Evolutionary conservation across 1,139 yeast species (phyloP), one percentile per base, ranked within the genome.

Genomic region (Nakaseomyces nivariensis): DNA sequence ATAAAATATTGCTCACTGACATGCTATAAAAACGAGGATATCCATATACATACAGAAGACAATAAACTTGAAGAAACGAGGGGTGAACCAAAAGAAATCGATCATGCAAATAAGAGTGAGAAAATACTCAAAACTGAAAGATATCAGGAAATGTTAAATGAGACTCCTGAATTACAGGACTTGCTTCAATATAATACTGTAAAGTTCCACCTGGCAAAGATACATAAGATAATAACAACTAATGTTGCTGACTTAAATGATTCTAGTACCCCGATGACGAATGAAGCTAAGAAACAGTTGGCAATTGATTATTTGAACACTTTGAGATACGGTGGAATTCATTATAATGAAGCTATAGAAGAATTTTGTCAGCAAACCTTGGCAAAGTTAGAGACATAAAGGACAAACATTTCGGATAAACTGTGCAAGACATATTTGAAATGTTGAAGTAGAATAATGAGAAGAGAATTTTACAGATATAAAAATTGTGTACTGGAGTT

Each of bases 21-120:
- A 1, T 83, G 90, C 56, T 83, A 75, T 62, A 82, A 82, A 47
- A 53, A 62, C 67, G 71, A 25, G 47, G 70, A 66, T 10, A 54
- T 54, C 8, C 87, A 81, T 58, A 51, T 45, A 5, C 73, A 70
- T 53, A 57, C 58, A 7, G 58, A 59, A 26, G 51, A 51, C 22
- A 46, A 43, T 9, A 10, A 25, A 7, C 34, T 43, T 24, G 37
- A 37, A 9, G 40, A 47, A 25, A 34, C 37, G 42, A n/a, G 34
- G 22, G 22, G 47, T 45, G 46, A 50, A 36, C 40, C 38, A 42
- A 24, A 25, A 6, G 42, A 38, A 3, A 22, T 6, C 8, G 45
- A 31, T n/a, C 13, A 43, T 34, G 24, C 24, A 22, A 11, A 27
- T 36, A 32, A 25, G 11, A 11, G 13, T 9, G 45, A 34, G 27